These are phyloP conservation scores for Obba rivulosa DNA, from an alignment of 768 basidiomycete genomes.

Conservation along the genomic window DNA sequence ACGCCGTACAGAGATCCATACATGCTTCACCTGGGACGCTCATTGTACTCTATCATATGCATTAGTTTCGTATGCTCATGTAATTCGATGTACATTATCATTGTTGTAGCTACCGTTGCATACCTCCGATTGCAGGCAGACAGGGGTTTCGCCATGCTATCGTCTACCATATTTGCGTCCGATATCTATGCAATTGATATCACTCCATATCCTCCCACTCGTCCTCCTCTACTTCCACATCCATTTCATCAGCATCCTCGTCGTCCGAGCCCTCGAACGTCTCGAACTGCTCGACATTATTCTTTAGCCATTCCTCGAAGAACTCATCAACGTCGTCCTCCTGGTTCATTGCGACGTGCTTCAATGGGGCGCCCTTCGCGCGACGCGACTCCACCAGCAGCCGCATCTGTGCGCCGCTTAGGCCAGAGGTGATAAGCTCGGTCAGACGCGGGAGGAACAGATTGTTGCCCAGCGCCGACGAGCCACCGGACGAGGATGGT, in stretches of 20 bases:
- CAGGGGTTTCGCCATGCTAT: no score
- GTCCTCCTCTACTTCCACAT: constrained; percentile 20
- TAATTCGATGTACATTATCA: background rate
- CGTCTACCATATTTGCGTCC: no score
- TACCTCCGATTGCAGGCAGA: background rate
- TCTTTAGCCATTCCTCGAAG: constrained; percentile 47
- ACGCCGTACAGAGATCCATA: no score
- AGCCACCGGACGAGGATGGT: constrained; percentile 10
- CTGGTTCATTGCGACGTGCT: constrained; percentile 39
- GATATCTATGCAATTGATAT: background rate
- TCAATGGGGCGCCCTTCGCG: constrained; percentile 40
- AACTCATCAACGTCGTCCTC: constrained; percentile 34
- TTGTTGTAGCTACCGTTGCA: background rate
- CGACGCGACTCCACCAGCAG: constrained; percentile 39
- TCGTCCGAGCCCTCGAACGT: constrained; percentile 50
- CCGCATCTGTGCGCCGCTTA: constrained; percentile 37
- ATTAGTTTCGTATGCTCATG: background rate
- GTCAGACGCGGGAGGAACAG: constrained; percentile 47
- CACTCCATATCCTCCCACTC: constrained; percentile 21
- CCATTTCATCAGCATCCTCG: constrained; percentile 39
- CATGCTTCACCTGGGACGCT: background rate
- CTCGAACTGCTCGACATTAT: constrained; percentile 42
- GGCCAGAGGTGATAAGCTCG: constrained; percentile 40
- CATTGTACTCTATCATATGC: background rate
- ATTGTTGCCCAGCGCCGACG: background rate